Percentiles rank a stretch among this genome's conserved stretches.
Conservation (phyloP, 495 filamentous ascomycete genomes). For the Lophium mytilinum region DNA sequence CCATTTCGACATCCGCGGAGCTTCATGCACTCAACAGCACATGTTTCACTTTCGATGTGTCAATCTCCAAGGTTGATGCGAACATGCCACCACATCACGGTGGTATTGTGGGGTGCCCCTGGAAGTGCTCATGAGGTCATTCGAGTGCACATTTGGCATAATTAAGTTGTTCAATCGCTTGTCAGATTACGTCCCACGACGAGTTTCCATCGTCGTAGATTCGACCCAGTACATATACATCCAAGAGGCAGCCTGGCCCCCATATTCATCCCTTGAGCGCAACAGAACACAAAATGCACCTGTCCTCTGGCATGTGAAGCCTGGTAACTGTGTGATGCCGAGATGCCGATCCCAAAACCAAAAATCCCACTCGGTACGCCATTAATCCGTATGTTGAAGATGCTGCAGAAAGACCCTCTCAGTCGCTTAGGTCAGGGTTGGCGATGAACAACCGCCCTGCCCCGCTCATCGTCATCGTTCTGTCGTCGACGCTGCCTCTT, state of each 20-base stretch:
- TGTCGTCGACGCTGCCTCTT: constrained; percentile 89
- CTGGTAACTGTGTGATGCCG: not conserved
- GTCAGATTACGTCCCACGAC: too few relatives aligned
- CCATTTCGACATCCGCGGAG: too few relatives aligned
- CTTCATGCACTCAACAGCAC: too few relatives aligned
- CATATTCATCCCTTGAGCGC: not conserved
- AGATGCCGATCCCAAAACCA: not conserved
- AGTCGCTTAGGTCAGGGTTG: constrained; percentile 78
- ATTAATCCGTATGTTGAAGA: not conserved
- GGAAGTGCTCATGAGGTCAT: too few relatives aligned
- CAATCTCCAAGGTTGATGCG: too few relatives aligned
- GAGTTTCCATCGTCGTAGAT: too few relatives aligned
- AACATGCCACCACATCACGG: too few relatives aligned
- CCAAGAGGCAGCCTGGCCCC: constrained; percentile 1
- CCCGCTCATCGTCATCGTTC: constrained; percentile 71
- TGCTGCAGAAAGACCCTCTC: constrained; percentile 9
- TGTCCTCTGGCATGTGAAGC: not conserved
- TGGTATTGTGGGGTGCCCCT: too few relatives aligned
- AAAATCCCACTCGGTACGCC: not conserved
- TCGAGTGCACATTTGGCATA: too few relatives aligned
- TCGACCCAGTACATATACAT: constrained; percentile 1
- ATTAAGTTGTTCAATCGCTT: too few relatives aligned
- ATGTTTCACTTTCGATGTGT: too few relatives aligned
- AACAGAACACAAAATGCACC: constrained; percentile 1
- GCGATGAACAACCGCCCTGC: constrained; percentile 77